A percentile compares a stretch with the other conserved stretches of the same genome.
Evolutionary conservation across 129 eudicot species (phyloP).

Genomic region (Flaveria ramosissima): DNA sequence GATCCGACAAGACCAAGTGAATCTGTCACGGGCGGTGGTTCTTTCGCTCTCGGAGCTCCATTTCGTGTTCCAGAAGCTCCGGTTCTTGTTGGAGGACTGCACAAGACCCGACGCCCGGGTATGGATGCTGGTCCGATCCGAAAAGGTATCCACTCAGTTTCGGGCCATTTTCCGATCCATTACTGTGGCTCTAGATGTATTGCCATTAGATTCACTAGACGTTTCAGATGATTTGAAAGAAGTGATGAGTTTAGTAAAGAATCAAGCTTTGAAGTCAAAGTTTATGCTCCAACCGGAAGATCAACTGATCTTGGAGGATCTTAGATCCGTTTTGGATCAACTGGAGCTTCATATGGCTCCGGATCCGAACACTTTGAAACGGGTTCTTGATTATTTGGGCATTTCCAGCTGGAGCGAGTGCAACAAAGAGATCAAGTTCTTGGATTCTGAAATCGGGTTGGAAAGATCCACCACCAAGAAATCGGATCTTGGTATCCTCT

Average conservation of each 20-base stretch:
- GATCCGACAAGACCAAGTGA: conserved; percentile 28
- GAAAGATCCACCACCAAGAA: conserved; percentile 46
- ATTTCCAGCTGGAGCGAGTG: conserved; percentile 65
- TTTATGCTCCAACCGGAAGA: conserved; percentile 55
- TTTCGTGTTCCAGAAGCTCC: conserved; percentile 67
- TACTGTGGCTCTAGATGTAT: conserved; percentile 66
- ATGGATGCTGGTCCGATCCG: conserved; percentile 57
- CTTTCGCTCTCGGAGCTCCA: conserved; percentile 75
- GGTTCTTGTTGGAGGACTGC: conserved; percentile 61
- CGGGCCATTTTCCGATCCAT: conserved; percentile 46
- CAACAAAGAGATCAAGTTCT: conserved; percentile 53
- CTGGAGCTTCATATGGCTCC: conserved; percentile 57
- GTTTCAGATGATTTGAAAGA: conserved; percentile 48
- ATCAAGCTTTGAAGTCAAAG: conserved; percentile 41
- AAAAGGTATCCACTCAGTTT: conserved; percentile 44
- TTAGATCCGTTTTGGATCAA: conserved; percentile 41
- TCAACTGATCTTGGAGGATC: conserved; percentile 24
- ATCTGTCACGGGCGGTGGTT: conserved; percentile 7
- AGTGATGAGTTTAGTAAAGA: conserved; percentile 46
- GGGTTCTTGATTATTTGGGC: conserved; percentile 63
- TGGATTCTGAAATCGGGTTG: conserved; percentile 54
- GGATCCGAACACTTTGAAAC: conserved; percentile 36
- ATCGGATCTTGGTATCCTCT: conserved; percentile 42
- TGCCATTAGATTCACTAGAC: conserved; percentile 35
- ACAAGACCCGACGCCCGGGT: conserved; percentile 51